Conservation (phyloP, 2,329 filamentous ascomycete species). For the Aspergillus fijiensis region DNA sequence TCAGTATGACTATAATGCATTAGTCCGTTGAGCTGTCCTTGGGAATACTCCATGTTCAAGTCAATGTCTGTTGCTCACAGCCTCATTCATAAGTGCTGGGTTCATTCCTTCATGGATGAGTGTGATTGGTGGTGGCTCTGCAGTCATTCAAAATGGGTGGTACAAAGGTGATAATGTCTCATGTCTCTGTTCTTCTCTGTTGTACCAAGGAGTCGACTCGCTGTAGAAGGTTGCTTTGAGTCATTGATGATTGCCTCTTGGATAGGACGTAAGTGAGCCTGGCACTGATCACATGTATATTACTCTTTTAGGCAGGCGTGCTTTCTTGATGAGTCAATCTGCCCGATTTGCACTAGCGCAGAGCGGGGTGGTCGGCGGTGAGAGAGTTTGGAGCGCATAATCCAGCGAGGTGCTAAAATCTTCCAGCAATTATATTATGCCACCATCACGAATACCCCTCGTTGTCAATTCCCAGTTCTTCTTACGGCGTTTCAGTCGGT, state of each 20-base stretch:
- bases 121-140: not conserved
- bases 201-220: not conserved
- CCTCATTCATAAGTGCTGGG: too few relatives aligned
- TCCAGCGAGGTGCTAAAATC: not conserved
- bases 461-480: not conserved
- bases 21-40: too few relatives aligned
- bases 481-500: constrained; percentile 3
- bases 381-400: not conserved
- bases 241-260: not conserved
- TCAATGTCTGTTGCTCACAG: too few relatives aligned
- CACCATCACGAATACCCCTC: constrained; percentile 6
- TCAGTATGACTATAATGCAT: too few relatives aligned
- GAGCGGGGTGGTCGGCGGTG: constrained; percentile 5
- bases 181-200: not conserved
- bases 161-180: not conserved
- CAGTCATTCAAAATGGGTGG: not conserved
- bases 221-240: not conserved
- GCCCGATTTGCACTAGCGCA: not conserved
- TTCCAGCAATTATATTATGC: not conserved
- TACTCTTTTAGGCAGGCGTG: not conserved
- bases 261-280: too few relatives aligned
- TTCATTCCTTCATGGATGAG: not conserved
- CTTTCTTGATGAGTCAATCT: not conserved
- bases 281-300: not conserved
- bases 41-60: too few relatives aligned